Base-by-base conservation (phyloP, 1,139 yeast genomes). In the Lodderomyces oxycetoniae region DNA sequence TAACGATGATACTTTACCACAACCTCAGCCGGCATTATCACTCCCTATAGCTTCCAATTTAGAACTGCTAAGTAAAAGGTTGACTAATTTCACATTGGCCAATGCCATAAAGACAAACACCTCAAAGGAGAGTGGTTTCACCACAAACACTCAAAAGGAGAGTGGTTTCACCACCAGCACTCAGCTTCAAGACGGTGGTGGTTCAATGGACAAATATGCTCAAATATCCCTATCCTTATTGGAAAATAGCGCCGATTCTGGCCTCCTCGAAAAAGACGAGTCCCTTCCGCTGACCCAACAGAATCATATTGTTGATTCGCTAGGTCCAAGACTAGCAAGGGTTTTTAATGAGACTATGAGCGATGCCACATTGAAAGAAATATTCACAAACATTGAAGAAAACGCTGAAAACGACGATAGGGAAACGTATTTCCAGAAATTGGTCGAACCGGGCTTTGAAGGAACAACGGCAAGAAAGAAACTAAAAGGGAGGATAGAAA, bases 401-500 rank as follows among this genome's bases (percentile, higher is more conserved):
- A 41, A n/a, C 41, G 53, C 38, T 49, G 14, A 10, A 7, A 24
- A 12, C 26, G 8, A 31, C 13, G 16, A 17, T 6, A 16, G 26
- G 16, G 19, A 6, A 5, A 10, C 14, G 7, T 21, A 14, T 14
- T 20, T 19, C 13, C 56, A 25, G 39, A 49, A 63, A 24, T 52
- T 79, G 30, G 67, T 75, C 8, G 70, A 71, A 28, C 67, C 83
- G 0, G 80, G 76, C 7, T 55, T 75, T 19, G 47, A 66, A n/a
- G 86, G 87, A 0, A 67, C 77, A 2, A 61, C 77, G 25, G 59
- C 77, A 3, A 58, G 70, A 77, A 55, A 83, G 45, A 71, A 76
- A 31, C 61, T 87, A 37, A 67, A 87, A 35, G 77, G 87, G 30
- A 76, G 74, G 34, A 66, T 87, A 11, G 95, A 87, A 48, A 67